Percentiles rank a stretch among this genome's conserved stretches.
Conservation (phyloP, 2,329 filamentous ascomycete genomes). For the Trichoderma afroharzianum region DNA sequence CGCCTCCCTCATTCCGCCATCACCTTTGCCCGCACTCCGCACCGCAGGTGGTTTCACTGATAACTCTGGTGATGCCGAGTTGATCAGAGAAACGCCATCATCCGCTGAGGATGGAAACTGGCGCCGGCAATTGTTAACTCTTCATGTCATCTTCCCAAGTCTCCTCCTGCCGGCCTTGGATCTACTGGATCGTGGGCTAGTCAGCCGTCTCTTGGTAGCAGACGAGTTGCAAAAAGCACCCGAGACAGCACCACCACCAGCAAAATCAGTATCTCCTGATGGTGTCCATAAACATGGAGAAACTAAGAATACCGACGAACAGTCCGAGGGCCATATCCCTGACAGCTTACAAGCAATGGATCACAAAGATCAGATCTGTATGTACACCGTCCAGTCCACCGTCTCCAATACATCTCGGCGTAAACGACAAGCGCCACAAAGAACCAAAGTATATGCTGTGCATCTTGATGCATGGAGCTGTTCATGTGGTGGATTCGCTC, state of each 20-base stretch:
- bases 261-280: background rate
- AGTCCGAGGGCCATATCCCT: too few relatives aligned
- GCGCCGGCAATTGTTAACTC: slow-evolving; percentile 63
- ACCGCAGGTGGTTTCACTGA: background rate
- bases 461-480: slow-evolving; percentile 79
- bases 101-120: slow-evolving; percentile 25
- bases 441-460: slow-evolving; percentile 59
- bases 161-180: slow-evolving; percentile 82
- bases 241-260: background rate
- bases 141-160: slow-evolving; percentile 81
- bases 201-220: slow-evolving; percentile 49
- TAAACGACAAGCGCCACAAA: slow-evolving; percentile 18
- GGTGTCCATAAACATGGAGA: background rate
- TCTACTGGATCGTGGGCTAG: slow-evolving; percentile 73
- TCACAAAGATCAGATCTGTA: slow-evolving; percentile 20
- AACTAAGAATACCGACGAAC: background rate
- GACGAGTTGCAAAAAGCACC: background rate
- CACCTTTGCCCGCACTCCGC: background rate
- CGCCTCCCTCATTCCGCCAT: slow-evolving; percentile 47
- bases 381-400: slow-evolving; percentile 65
- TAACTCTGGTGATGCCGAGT: background rate
- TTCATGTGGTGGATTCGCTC: slow-evolving; percentile 79
- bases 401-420: slow-evolving; percentile 32
- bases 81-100: background rate
- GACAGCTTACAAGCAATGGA: background rate